These are phyloP conservation scores for Didymella arachidicola DNA, from an alignment of 2,329 filamentous ascomycete species.

Conservation along the genomic window DNA sequence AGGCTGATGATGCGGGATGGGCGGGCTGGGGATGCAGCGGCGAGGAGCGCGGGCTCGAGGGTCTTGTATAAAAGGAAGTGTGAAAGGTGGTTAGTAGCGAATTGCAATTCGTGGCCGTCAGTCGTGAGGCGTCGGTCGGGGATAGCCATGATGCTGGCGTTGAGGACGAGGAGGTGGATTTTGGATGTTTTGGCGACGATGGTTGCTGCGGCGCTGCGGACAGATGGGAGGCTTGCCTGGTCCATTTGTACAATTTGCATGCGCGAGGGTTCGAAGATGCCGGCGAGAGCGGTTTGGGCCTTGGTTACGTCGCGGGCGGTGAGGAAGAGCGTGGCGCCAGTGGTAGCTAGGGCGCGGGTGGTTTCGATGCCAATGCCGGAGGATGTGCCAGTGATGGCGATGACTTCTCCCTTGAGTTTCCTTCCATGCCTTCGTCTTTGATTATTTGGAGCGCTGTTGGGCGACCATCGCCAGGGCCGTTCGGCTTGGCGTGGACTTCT, in stretches of 20 bases:
- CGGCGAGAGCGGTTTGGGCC: neutral
- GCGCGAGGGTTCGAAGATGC: neutral
- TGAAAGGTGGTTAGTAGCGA: neutral
- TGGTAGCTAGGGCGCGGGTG: neutral
- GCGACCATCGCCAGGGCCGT: slow-evolving; percentile 51
- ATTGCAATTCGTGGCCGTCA: neutral
- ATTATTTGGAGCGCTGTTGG: slow-evolving; percentile 55
- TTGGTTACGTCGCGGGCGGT: neutral
- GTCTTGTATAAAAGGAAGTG: neutral
- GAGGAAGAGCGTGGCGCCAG: neutral
- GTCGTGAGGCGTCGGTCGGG: neutral
- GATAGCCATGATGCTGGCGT: neutral
- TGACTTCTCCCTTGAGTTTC: neutral
- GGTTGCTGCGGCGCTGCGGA: neutral
- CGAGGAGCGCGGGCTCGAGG: neutral
- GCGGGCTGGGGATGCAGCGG: neutral
- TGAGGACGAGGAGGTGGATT: neutral
- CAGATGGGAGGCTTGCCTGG: neutral
- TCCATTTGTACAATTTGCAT: neutral
- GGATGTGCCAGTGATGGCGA: neutral
- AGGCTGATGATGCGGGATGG: neutral
- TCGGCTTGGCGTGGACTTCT: neutral
- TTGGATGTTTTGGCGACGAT: neutral
- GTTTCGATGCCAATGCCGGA: neutral
- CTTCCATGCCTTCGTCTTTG: slow-evolving; percentile 41